Evolutionary conservation across 23 red algal genomes (phyloP).

Genomic region (Rhodosorus marinus): DNA sequence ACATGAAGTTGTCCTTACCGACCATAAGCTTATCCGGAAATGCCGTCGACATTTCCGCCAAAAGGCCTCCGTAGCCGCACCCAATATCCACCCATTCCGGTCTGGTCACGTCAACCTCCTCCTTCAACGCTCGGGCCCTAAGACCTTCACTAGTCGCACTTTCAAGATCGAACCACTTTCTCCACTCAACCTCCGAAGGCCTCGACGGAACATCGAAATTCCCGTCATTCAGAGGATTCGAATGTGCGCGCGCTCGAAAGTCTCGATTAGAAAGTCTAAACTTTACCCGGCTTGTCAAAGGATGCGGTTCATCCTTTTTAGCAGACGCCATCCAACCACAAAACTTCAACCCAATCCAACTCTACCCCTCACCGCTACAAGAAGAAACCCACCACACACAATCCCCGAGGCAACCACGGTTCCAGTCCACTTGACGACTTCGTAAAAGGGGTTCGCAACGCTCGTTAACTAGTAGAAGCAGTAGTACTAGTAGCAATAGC

Average conservation of each 20-base stretch:
- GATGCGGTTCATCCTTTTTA: no score
- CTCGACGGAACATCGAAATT: slow-evolving; percentile 36
- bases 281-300: not conserved
- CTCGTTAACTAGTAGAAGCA: no score
- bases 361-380: no score
- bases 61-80: slow-evolving; percentile 83
- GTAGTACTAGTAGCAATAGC: no score
- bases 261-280: slow-evolving; percentile 6
- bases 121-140: not conserved
- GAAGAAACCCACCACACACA: no score
- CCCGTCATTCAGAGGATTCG: slow-evolving; percentile 77
- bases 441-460: no score
- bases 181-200: slow-evolving; percentile 17
- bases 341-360: no score
- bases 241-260: slow-evolving; percentile 74
- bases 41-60: slow-evolving; percentile 24
- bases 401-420: no score
- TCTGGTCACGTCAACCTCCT: slow-evolving; percentile 2
- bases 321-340: no score
- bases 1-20: no score
- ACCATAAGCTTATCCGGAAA: slow-evolving; percentile 45
- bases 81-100: slow-evolving; percentile 80
- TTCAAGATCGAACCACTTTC: slow-evolving; percentile 18
- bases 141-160: no score
- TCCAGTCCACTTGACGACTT: no score